Evolutionary conservation across 768 basidiomycete species (phyloP).

Genomic region (Clathrus columnatus): DNA sequence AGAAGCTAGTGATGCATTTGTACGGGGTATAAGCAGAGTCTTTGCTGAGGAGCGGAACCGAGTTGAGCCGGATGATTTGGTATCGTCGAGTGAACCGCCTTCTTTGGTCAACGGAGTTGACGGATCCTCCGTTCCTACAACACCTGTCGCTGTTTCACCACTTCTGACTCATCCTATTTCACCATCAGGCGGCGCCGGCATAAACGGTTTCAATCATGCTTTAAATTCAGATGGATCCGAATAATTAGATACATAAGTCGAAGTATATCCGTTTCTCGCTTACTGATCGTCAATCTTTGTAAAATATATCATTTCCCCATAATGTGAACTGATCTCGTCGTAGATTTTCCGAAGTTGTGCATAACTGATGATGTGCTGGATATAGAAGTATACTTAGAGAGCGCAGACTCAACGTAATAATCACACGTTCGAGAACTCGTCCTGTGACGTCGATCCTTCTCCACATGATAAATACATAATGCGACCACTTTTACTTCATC

Average conservation of each 20-base stretch:
- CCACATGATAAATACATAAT: background rate
- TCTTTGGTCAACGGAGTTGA: background rate
- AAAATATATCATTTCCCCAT: too few relatives aligned
- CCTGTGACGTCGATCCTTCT: background rate
- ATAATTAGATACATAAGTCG: too few relatives aligned
- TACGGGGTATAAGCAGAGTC: background rate
- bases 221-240: too few relatives aligned
- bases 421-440: background rate
- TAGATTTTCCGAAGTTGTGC: background rate
- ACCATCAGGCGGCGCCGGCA: too few relatives aligned
- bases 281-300: too few relatives aligned
- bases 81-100: background rate
- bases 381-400: too few relatives aligned
- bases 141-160: background rate
- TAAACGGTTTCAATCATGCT: background rate
- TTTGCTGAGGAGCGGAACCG: background rate
- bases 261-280: too few relatives aligned
- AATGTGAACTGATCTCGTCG: background rate
- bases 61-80: background rate
- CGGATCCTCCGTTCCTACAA: background rate
- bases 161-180: background rate
- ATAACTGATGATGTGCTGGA: background rate
- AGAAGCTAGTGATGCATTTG: conserved; percentile 9
- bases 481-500: background rate
- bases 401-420: too few relatives aligned